Evolutionary conservation across 2,329 filamentous ascomycete genomes (phyloP).

Genomic region (Sporothrix sp.): DNA sequence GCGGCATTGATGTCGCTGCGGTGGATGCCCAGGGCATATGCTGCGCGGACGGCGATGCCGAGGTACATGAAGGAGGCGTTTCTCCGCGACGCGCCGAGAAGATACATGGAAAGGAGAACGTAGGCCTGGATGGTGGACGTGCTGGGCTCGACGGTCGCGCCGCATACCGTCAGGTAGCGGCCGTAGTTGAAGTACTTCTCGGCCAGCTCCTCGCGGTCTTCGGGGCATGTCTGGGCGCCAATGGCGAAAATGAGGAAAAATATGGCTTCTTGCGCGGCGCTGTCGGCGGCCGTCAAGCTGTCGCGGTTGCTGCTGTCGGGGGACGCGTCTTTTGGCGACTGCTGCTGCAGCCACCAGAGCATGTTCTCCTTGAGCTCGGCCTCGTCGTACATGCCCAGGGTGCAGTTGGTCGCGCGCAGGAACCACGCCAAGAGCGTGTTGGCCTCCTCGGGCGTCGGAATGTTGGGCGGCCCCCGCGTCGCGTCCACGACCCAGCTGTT

Average conservation of each 20-base stretch:
- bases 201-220: constrained; percentile 13
- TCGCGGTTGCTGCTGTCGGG: constrained; percentile 12
- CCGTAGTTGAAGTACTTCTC: constrained; percentile 18
- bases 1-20: constrained; percentile 21
- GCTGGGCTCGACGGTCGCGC: constrained; percentile 44
- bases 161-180: constrained; percentile 33
- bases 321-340: constrained; percentile 6
- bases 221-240: constrained; percentile 18
- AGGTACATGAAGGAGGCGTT: constrained; percentile 56
- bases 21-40: constrained; percentile 48
- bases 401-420: constrained; percentile 21
- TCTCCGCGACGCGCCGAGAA: constrained; percentile 47
- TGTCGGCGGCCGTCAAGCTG: constrained; percentile 19
- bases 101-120: constrained; percentile 48
- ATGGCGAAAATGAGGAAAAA: constrained; percentile 20
- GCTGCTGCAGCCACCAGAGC: constrained; percentile 22
- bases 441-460: constrained; percentile 20
- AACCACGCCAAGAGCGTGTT: constrained; percentile 26
- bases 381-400: constrained; percentile 26
- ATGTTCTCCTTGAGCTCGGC: constrained; percentile 22
- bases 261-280: constrained; percentile 7
- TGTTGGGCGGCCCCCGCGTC: constrained; percentile 15
- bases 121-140: constrained; percentile 43
- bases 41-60: constrained; percentile 47
- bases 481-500: constrained; percentile 21